Percentiles rank a stretch among this genome's conserved stretches.
These are phyloP conservation scores for Aspergillus sp. DNA, from an alignment of 2,329 filamentous ascomycete genomes.

Conservation along the genomic window DNA sequence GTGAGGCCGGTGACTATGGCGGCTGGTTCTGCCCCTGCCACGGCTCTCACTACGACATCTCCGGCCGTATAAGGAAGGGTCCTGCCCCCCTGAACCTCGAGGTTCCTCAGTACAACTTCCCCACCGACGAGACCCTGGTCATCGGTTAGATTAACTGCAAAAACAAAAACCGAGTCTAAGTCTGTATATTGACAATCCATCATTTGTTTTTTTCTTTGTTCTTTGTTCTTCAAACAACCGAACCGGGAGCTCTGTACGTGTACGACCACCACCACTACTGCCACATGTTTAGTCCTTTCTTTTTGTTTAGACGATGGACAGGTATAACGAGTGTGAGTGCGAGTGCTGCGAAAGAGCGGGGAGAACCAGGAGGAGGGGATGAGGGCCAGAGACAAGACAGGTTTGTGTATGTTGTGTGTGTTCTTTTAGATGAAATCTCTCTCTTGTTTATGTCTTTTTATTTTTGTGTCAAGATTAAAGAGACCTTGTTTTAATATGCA, in stretches of 20 bases:
- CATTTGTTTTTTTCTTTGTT: background rate
- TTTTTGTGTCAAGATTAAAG: conserved; percentile 35
- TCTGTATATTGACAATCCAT: background rate
- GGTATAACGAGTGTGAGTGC: no score
- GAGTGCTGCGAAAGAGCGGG: no score
- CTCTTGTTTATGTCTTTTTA: conserved; percentile 19
- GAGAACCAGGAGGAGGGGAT: background rate
- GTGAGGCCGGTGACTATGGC: conserved; percentile 95
- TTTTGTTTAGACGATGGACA: conserved; percentile 3
- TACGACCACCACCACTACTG: background rate
- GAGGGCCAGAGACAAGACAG: conserved; percentile 5
- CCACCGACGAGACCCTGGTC: conserved; percentile 80
- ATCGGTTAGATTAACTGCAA: conserved; percentile 71
- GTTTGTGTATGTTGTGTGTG: conserved; percentile 16
- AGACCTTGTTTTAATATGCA: conserved; percentile 42
- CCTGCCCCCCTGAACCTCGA: conserved; percentile 97
- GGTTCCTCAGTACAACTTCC: conserved; percentile 89
- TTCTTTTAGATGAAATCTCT: conserved; percentile 35
- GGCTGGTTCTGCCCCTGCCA: conserved; percentile 99
- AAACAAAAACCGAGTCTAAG: background rate
- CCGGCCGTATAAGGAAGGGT: conserved; percentile 94
- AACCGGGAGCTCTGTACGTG: background rate
- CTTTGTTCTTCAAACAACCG: background rate
- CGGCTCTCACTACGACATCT: conserved; percentile 99
- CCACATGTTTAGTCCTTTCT: background rate